Evolutionary conservation across 2,329 filamentous ascomycete species (phyloP).

Genomic region (Lasiodiplodia citricola): DNA sequence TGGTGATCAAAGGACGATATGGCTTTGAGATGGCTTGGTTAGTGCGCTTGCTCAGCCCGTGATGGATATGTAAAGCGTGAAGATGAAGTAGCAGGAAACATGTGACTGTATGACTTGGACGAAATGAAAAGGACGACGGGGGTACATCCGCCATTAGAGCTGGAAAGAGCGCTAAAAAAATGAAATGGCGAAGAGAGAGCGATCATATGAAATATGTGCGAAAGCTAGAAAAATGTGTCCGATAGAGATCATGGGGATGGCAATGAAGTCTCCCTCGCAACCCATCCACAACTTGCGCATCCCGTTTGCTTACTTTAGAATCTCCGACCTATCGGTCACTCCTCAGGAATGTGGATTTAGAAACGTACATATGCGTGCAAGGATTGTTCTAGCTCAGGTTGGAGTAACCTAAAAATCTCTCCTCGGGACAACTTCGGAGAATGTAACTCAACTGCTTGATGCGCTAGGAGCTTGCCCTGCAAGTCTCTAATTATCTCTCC

Average conservation of each 20-base stretch:
- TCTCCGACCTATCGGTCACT: background rate
- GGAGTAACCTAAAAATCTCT: background rate
- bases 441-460: background rate
- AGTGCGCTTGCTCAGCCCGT: background rate
- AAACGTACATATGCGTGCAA: background rate
- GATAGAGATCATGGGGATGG: background rate
- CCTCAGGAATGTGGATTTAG: background rate
- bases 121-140: background rate
- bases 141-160: background rate
- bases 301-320: background rate
- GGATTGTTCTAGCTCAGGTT: background rate
- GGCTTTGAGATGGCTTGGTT: background rate
- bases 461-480: too few relatives aligned
- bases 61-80: background rate
- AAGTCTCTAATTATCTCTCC: too few relatives aligned
- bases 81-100: background rate
- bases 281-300: background rate
- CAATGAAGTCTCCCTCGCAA: background rate
- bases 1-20: background rate
- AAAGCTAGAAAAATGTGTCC: background rate
- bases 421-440: background rate
- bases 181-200: background rate
- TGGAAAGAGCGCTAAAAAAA: background rate
- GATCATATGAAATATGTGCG: background rate
- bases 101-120: background rate